Base-by-base conservation (phyloP, 306 rosid genomes). In the Vigna trinervia region DNA sequence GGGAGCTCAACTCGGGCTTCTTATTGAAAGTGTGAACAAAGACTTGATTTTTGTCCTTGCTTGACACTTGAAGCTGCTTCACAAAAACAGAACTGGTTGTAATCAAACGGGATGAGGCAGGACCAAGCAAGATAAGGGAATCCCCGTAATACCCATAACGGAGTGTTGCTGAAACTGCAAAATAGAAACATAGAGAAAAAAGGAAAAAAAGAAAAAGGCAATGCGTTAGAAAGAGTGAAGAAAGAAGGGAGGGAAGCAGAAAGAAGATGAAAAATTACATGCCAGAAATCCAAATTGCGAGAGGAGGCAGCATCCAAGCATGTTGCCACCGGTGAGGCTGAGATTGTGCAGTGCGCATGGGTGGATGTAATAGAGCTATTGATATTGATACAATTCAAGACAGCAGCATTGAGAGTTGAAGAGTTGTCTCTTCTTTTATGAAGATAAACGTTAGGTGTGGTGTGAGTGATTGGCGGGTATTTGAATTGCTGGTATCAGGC, bases 281-380 rank as follows among this genome's bases (percentile, higher is more conserved):
- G 96, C 97, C 97, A 84, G 88, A 89, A 46, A 89, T 80, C 90
- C 93, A 93, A 82, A 90, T 69, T 38, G 92, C 73, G 9, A 89
- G 62, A 20, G 87, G 82, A 76, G 82, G 64, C 9, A 87, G 61
- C 14, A 90, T 63, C 81, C 80, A 75, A 12, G 78, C 34, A 10
- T 85, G 84, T 28, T 76, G 91, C 75, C 88, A 82, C 67, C 51
- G 75, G 46, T 47, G 85, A 71, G 80, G 41, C 23, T 79, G 47
- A 65, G 60, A 34, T 2, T 12, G 69, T 0, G 9, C 19, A 36
- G 50, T 38, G 30, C 47, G n/a, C 51, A 39, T 39, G 32, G 51
- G 5, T 66, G 36, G 53, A 34, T 43, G 17, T 11, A 43, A 22
- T 13, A 63, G 48, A 63, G 48, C 14, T 26, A 36, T 17, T n/a